phyloP scores from a whole-genome alignment of 2,329 filamentous ascomycete genomes.

The Chaetomium sp. region DNA sequence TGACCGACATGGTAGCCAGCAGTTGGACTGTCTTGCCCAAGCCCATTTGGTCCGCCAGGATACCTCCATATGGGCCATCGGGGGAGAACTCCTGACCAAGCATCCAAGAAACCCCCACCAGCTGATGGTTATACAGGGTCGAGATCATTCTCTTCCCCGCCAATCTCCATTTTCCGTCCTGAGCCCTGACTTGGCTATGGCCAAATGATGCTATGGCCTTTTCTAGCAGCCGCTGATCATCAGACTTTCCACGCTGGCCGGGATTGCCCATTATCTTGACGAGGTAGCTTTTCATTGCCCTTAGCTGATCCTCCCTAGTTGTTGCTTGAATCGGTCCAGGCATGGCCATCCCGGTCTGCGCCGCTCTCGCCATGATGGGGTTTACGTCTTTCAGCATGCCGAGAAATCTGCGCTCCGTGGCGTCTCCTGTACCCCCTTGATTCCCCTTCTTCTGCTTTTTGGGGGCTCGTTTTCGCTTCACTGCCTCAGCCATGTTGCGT shows the following conservation, averaged over 20 bases:
- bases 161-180: conserved; percentile 14
- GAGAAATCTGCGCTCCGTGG: conserved; percentile 1
- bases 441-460: background rate
- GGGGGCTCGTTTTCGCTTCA: background rate
- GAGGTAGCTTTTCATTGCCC: background rate
- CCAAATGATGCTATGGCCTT: conserved; percentile 15
- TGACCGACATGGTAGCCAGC: conserved; percentile 42
- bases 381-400: background rate
- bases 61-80: conserved; percentile 47
- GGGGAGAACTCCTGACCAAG: conserved; percentile 17
- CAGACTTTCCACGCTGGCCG: background rate
- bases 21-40: conserved; percentile 64
- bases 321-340: conserved; percentile 1
- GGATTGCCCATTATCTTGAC: conserved; percentile 4
- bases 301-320: background rate
- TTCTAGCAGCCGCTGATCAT: background rate
- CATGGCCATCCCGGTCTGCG: background rate
- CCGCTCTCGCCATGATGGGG: conserved; percentile 17
- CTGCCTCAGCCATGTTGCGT: background rate
- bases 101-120: conserved; percentile 22
- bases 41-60: conserved; percentile 65
- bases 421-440: background rate
- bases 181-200: background rate
- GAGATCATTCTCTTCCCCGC: conserved; percentile 9
- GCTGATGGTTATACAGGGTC: conserved; percentile 15